Evolutionary conservation across 23 red algal genomes (phyloP).

Genomic region (Gracilaria caudata): DNA sequence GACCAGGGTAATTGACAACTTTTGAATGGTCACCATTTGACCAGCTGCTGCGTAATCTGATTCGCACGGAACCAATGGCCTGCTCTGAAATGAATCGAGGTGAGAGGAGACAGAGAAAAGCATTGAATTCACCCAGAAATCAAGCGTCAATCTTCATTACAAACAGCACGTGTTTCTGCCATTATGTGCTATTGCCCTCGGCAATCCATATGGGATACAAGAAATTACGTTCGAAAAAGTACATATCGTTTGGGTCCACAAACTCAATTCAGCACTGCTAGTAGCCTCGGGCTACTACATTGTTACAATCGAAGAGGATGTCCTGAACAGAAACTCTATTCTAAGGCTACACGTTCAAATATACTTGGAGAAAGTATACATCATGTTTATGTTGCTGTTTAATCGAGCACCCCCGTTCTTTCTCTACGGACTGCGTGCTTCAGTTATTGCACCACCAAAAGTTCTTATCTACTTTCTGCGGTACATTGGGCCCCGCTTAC

Average conservation of each 20-base stretch:
- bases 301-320: no score
- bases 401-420: no score
- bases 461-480: no score
- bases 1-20: background rate
- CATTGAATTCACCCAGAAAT: slow-evolving; percentile 20
- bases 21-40: slow-evolving; percentile 24
- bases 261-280: background rate
- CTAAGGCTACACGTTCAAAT: no score
- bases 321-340: no score
- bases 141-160: background rate
- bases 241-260: background rate
- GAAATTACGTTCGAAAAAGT: slow-evolving; percentile 20
- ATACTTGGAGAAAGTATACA: no score
- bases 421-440: no score
- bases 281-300: background rate
- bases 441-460: no score
- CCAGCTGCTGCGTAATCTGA: background rate
- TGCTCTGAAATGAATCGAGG: slow-evolving; percentile 6
- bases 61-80: slow-evolving; percentile 11
- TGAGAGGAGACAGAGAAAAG: background rate
- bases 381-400: no score
- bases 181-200: no score
- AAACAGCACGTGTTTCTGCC: no score
- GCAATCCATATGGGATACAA: background rate
- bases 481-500: no score